These are phyloP conservation scores for Spathaspora arborariae DNA, from an alignment of 805 yeast genomes.

Conservation along the genomic window DNA sequence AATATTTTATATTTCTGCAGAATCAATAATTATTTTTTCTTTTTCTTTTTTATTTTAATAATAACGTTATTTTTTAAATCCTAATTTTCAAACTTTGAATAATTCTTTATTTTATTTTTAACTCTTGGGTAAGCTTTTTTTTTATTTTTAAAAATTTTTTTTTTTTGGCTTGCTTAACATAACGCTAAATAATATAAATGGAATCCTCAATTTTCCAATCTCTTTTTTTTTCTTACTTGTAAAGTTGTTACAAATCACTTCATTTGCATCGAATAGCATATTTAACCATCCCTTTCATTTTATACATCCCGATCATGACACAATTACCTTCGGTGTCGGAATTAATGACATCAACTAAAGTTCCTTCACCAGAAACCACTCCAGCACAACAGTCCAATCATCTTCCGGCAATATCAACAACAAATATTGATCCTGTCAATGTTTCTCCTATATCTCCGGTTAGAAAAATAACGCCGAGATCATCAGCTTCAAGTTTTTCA, in stretches of 20 bases:
- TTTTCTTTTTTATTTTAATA: neutral
- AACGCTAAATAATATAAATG: neutral
- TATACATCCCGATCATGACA: constrained; percentile 1
- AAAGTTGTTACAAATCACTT: neutral
- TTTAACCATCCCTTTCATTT: neutral
- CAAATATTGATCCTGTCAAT: neutral
- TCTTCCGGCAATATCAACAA: neutral
- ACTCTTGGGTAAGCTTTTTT: neutral
- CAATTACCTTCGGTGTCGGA: constrained; percentile 26
- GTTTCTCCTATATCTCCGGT: constrained; percentile 6
- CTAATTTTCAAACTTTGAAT: neutral
- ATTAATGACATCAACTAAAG: constrained; percentile 17
- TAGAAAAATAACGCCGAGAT: constrained; percentile 4
- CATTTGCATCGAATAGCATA: neutral
- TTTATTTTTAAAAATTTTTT: neutral
- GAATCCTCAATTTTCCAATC: neutral
- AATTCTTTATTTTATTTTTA: constrained; percentile 1
- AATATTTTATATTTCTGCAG: neutral
- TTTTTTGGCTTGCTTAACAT: constrained; percentile 1
- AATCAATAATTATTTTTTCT: neutral
- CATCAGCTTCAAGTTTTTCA: constrained; percentile 1
- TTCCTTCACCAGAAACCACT: constrained; percentile 4
- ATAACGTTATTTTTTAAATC: neutral
- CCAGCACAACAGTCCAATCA: constrained; percentile 1
- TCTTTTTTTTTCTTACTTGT: neutral